Base-by-base conservation (phyloP, 345 rosid genomes). In the Trapa incisa region DNA sequence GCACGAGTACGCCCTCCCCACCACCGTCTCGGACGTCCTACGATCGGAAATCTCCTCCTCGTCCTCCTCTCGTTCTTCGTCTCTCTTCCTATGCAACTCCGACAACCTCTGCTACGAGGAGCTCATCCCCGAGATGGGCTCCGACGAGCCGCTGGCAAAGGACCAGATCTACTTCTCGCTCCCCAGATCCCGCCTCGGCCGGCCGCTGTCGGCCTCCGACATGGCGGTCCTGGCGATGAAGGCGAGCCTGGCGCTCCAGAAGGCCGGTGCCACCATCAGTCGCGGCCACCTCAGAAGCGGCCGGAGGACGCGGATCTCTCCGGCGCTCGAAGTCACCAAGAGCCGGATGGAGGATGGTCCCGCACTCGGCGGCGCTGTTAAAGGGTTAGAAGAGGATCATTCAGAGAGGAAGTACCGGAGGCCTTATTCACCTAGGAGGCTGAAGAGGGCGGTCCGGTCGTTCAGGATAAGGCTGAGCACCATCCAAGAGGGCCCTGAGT, bases 211-310 rank as follows among this genome's bases (percentile, higher is more conserved):
- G 54, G 72, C 78, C 33, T 48, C 72, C 2, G 74, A 76, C 37
- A 80, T 80, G 78, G 80, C 80, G 6, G 68, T 70, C 14, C 69
- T 80, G 70, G 80, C 83, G 1, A 76, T 72, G 5, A 80, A 76
- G 74, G 83, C 83, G 13, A 72, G 74, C 68, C 43, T 72, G 15
- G 83, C 75, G 7, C 47, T 79, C 22, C 69, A 73, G 69, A 69
- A 45, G 47, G 69, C 71, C 35, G 56, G 61, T 15, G 15, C 42
- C 38, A 13, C 29, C 9, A n/a, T 6, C 16, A 29, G 37, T 16
- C 58, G 48, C 9, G 50, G 72, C 63, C 57, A 37, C 61, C 15
- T n/a, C 1, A 33, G 47, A 42, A 38, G 32, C 2, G 37, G 64
- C 37, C 32, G 3, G 64, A 67, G 11, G 77, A 56, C 45, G 41